Evolutionary conservation across 1,139 yeast genomes (phyloP), one percentile per base, ranked within the genome.

Genomic region (Geotrichum phurueaensis): DNA sequence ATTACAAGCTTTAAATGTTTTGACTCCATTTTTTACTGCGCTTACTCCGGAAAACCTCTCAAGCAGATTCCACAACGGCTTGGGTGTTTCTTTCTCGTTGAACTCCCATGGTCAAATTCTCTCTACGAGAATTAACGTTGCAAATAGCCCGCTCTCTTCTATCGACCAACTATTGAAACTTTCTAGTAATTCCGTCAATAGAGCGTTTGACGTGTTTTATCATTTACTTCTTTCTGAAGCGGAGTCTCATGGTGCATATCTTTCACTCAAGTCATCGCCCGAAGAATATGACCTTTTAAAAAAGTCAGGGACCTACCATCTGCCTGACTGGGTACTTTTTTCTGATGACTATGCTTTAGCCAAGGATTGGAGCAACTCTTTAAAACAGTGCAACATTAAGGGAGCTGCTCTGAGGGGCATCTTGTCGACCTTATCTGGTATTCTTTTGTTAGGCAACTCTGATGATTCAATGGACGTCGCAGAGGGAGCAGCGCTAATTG

Each of bases 331-430:
- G 75, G 75, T 72, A 48, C 67, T 68, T 43, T 70, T 67, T 60
- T 70, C 76, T 1, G 78, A 75, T 56, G 76, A 74, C 63, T 67
- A 71, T 50, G 76, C 76, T 1, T 64, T 74, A 29, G 78, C 78
- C 4, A 71, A 72, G 58, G 78, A 76, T 61, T 76, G 79, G 79
- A 68, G 74, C 13, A 76, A 74, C 59, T 74, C 77, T 7, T 66
- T 74, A 33, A 60, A 69, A 5, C 73, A 72, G 54, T 71, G 77
- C 50, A 72, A 74, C 4, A 67, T 76, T 58, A 69, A 71, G 56
- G 75, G 72, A 22, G 65, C 72, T 1, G 65, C 73, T 18, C 64
- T 70, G 31, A 63, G 76, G 15, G 72, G 74, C 1, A 65, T 76
- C n/a, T 65, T 76, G 51, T 68, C 75, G 23, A 65, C 74, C 0